phyloP scores from a whole-genome alignment of 2,329 filamentous ascomycete genomes.

The Neonectria neomacrospora region DNA sequence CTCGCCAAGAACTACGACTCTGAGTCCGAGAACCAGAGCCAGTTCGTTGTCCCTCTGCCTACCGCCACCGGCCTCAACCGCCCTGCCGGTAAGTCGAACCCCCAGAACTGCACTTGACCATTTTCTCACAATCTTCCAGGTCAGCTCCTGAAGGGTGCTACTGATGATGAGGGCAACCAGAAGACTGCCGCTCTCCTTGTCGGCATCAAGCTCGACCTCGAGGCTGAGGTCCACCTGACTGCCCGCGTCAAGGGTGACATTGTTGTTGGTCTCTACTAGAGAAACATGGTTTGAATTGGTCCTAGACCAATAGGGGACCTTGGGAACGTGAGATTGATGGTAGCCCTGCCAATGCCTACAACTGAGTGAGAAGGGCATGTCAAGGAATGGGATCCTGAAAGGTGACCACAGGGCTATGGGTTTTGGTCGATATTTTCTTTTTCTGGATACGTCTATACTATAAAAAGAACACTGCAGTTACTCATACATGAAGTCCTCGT shows the following conservation, averaged over 20 bases:
- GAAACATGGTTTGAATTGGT: neutral
- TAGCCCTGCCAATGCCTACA: constrained; percentile 5
- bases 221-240: constrained; percentile 71
- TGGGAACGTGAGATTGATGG: neutral
- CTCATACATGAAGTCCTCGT: neutral
- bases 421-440: constrained; percentile 1
- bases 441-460: constrained; percentile 1
- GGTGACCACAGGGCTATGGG: neutral
- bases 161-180: constrained; percentile 66
- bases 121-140: constrained; percentile 48
- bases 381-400: neutral
- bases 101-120: constrained; percentile 11
- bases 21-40: constrained; percentile 42
- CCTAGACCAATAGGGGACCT: neutral
- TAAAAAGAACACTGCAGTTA: neutral
- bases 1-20: constrained; percentile 45
- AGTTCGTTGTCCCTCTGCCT: constrained; percentile 45
- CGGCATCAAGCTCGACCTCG: constrained; percentile 71
- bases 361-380: constrained; percentile 1
- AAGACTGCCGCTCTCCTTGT: constrained; percentile 68
- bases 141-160: constrained; percentile 66
- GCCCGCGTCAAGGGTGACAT: constrained; percentile 71
- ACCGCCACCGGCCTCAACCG: constrained; percentile 51
- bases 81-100: constrained; percentile 43
- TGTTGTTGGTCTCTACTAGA: constrained; percentile 55